Evolutionary conservation across 352 stramenopile species (phyloP).

Genomic region (Pythium aquatile): DNA sequence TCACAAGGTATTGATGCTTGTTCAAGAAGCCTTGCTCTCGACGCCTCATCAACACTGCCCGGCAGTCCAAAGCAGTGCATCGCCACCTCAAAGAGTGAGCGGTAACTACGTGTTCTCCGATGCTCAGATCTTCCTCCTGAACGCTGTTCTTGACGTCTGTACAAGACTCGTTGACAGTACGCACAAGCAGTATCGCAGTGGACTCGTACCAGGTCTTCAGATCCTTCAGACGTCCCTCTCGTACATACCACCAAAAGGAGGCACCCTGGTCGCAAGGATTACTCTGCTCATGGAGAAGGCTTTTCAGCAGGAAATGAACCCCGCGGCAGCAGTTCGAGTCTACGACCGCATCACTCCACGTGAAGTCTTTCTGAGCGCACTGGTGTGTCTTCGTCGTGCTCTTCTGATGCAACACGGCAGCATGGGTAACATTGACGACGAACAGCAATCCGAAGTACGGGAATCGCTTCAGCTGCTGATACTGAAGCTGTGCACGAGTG

Average conservation of each 20-base stretch:
- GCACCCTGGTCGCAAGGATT: constrained; percentile 49
- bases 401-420: constrained; percentile 51
- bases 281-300: constrained; percentile 56
- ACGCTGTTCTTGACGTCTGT: constrained; percentile 73
- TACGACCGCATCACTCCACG: constrained; percentile 67
- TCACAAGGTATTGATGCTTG: constrained; percentile 65
- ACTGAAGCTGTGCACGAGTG: constrained; percentile 71
- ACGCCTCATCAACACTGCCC: constrained; percentile 29
- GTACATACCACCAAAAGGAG: constrained; percentile 33
- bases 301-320: constrained; percentile 79
- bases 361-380: constrained; percentile 73
- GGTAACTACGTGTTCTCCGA: constrained; percentile 46
- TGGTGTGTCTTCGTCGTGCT: constrained; percentile 68
- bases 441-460: constrained; percentile 19
- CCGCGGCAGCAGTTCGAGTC: constrained; percentile 56
- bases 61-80: not conserved
- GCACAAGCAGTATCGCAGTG: constrained; percentile 72
- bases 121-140: constrained; percentile 66
- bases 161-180: constrained; percentile 70
- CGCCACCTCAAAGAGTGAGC: constrained; percentile 13
- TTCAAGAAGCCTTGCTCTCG: constrained; percentile 60
- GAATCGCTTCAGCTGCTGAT: constrained; percentile 53
- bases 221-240: constrained; percentile 63
- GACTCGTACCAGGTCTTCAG: constrained; percentile 61
- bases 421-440: constrained; percentile 6